Conservation (phyloP, 2,329 filamentous ascomycete genomes). For the Aureobasidium sp. region DNA sequence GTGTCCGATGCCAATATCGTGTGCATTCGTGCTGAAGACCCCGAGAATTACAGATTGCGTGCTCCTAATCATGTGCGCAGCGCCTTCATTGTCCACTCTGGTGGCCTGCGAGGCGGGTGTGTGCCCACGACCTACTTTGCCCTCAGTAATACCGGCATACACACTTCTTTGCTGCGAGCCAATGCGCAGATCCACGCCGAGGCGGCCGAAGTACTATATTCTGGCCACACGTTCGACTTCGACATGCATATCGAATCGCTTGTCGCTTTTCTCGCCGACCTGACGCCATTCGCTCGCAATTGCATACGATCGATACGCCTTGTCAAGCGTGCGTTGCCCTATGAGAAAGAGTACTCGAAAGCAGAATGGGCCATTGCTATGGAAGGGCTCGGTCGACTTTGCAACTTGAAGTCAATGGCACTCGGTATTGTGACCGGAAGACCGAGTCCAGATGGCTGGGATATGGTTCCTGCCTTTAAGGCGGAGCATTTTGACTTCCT, state of each 20-base stretch:
- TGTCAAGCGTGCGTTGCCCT: constrained; percentile 49
- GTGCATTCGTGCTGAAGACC: constrained; percentile 40
- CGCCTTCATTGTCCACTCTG: constrained; percentile 35
- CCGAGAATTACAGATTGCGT: constrained; percentile 26
- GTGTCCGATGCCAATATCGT: constrained; percentile 30
- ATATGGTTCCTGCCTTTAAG: constrained; percentile 43
- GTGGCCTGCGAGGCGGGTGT: constrained; percentile 37
- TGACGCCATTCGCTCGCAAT: constrained; percentile 43
- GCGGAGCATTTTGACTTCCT: neutral
- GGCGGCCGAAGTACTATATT: constrained; percentile 51
- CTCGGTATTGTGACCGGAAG: constrained; percentile 51
- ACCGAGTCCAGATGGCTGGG: constrained; percentile 42
- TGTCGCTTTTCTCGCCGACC: constrained; percentile 52
- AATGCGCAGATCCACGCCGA: constrained; percentile 47
- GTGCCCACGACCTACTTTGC: constrained; percentile 51
- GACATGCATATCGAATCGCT: constrained; percentile 54
- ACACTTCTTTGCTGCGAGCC: constrained; percentile 23
- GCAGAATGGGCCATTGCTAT: constrained; percentile 51
- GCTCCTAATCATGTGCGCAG: constrained; percentile 29
- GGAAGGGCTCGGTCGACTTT: constrained; percentile 41
- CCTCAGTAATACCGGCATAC: constrained; percentile 31
- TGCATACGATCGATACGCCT: constrained; percentile 47
- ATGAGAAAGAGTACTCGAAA: constrained; percentile 49
- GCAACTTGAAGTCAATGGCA: constrained; percentile 35
- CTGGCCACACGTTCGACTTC: constrained; percentile 52